Evolutionary conservation across 1,284 basidiomycete genomes (phyloP).

Genomic region (Cryptococcus deneoformans): DNA sequence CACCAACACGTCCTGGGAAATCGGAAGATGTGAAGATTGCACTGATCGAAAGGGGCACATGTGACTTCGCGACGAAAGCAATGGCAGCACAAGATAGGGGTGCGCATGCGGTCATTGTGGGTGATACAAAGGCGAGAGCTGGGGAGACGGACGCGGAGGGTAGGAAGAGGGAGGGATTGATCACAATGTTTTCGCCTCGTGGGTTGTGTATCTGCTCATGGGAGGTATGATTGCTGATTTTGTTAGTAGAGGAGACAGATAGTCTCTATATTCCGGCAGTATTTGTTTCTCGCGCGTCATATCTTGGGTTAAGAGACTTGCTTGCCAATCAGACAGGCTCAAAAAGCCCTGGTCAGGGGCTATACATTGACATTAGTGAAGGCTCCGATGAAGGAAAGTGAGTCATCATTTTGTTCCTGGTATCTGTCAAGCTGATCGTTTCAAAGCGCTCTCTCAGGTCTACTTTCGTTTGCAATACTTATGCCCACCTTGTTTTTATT

Average conservation of each 20-base stretch:
- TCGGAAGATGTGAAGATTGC: slow-evolving; percentile 58
- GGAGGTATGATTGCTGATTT: neutral
- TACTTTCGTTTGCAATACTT: slow-evolving; percentile 45
- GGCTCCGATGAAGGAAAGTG: slow-evolving; percentile 44
- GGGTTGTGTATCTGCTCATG: slow-evolving; percentile 3
- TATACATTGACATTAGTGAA: slow-evolving; percentile 40
- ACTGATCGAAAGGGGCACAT: slow-evolving; percentile 77
- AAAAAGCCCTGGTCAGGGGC: slow-evolving; percentile 13
- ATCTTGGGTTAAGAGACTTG: slow-evolving; percentile 47
- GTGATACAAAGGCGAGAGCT: slow-evolving; percentile 55
- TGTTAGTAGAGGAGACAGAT: slow-evolving; percentile 46
- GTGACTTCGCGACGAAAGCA: slow-evolving; percentile 83
- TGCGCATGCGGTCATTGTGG: slow-evolving; percentile 84
- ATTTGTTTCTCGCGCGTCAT: slow-evolving; percentile 51
- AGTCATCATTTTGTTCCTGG: slow-evolving; percentile 8
- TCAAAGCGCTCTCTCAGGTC: slow-evolving; percentile 39
- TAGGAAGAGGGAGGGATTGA: slow-evolving; percentile 69
- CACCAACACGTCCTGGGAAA: slow-evolving; percentile 14
- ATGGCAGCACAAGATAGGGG: slow-evolving; percentile 76
- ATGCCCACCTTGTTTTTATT: slow-evolving; percentile 46
- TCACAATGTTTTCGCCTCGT: slow-evolving; percentile 85
- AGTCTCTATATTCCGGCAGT: slow-evolving; percentile 51
- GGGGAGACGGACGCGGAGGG: slow-evolving; percentile 56
- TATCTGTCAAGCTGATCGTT: neutral
- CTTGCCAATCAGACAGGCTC: slow-evolving; percentile 26